Evolutionary conservation across 352 stramenopile species (phyloP), one percentile per base, ranked within the genome.

Genomic region (Elongisporangium undulatum): DNA sequence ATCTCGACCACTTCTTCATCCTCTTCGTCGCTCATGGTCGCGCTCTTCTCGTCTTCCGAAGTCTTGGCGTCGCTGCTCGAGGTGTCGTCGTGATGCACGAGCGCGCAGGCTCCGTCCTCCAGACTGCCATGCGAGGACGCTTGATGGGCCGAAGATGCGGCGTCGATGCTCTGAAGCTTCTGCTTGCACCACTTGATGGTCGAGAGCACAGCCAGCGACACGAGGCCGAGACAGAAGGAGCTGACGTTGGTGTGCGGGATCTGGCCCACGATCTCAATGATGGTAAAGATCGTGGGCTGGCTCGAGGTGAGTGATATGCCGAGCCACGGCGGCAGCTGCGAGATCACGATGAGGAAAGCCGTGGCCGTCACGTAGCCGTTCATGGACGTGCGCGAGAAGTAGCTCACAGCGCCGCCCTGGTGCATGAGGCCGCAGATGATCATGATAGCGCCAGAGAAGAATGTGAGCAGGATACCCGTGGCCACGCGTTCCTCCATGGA

Each of bases 311-410:
- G 65, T 19, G 73, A 62, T 12, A 92, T 64, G 0, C 76, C 77
- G 23, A 89, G 60, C 80, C 77, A 92, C 6, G 69, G 63, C 0
- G 78, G 68, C 21, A 89, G 62, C 60, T 92, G 82, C 7, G 82
- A 89, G 2, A 79, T 60, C 61, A 92, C 75, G 56, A 89, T 89
- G 24, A 92, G 62, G n/a, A 88, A 75, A 12, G 73, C 76, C 10
- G 74, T 83, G 39, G 74, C 79, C 3, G 79, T 87, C 56, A 92
- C 71, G 62, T 87, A 92, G 3, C 74, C 82, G 41, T 85, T 72
- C 82, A 92, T 92, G 6, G 84, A 78, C 1, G 82, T 83, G 17
- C 78, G 64, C 0, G 82, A 92, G 64, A 92, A 92, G 59, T 88
- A 92, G 54, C 77, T 81, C 4, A 83, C 78, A 34, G 89, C 64